Evolutionary conservation across 2,329 filamentous ascomycete species (phyloP).

Genomic region (Hortaea sp.): DNA sequence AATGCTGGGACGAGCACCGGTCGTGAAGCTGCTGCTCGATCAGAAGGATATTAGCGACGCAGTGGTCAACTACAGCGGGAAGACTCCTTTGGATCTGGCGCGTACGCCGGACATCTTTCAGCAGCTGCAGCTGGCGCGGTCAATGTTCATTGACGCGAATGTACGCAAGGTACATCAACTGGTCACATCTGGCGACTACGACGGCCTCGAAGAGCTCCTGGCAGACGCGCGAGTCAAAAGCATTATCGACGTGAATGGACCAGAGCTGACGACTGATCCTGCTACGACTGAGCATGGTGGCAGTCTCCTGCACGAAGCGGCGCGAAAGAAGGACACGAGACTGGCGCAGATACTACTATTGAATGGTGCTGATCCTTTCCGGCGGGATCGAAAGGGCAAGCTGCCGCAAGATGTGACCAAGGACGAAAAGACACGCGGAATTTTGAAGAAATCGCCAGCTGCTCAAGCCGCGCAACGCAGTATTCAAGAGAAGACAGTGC

Average conservation of each 20-base stretch:
- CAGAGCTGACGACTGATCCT: constrained; percentile 76
- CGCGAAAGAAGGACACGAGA: constrained; percentile 73
- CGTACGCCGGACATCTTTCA: constrained; percentile 93
- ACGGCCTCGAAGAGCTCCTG: constrained; percentile 65
- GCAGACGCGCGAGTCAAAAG: constrained; percentile 79
- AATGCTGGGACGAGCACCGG: constrained; percentile 63
- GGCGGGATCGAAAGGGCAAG: constrained; percentile 88
- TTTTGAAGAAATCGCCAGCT: constrained; percentile 88
- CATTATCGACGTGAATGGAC: constrained; percentile 82
- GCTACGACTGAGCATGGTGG: constrained; percentile 73
- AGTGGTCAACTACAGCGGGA: constrained; percentile 71
- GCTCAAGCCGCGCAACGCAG: constrained; percentile 88
- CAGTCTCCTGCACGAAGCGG: constrained; percentile 85
- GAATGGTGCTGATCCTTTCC: constrained; percentile 92
- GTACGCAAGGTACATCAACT: constrained; percentile 75
- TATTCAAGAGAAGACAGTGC: constrained; percentile 93
- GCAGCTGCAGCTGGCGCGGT: constrained; percentile 79
- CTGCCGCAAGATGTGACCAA: constrained; percentile 93
- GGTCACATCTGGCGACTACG: constrained; percentile 63
- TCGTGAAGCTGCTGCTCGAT: constrained; percentile 76
- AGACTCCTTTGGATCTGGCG: constrained; percentile 77
- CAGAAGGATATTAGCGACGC: constrained; percentile 81
- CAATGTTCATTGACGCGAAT: constrained; percentile 79
- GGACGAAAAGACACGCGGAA: constrained; percentile 77
- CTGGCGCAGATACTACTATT: constrained; percentile 84